phyloP scores from a whole-genome alignment of 1,139 yeast species.

The Debaryomyces subglobosus region DNA sequence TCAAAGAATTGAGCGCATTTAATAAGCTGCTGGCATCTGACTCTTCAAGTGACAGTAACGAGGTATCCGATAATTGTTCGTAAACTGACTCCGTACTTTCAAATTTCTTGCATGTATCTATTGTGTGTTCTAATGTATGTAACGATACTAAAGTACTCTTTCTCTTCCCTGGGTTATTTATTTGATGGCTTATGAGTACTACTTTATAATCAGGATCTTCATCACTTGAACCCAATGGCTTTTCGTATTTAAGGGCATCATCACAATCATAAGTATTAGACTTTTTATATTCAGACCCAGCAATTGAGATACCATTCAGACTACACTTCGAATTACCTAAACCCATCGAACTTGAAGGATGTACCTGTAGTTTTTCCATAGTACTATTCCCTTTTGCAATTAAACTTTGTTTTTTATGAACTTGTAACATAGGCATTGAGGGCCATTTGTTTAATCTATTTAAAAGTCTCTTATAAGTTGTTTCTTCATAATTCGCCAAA shows the following conservation, averaged over 20 bases:
- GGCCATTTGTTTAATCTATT: background rate
- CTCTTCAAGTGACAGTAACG: background rate
- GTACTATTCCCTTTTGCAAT: background rate
- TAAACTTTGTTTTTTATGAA: background rate
- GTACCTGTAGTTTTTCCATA: background rate
- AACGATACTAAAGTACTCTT: background rate
- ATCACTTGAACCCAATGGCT: no score
- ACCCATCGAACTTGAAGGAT: background rate
- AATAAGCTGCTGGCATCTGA: conserved; percentile 4
- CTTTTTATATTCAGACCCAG: background rate
- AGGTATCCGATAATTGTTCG: background rate
- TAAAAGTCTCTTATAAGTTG: background rate
- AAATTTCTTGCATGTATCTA: background rate
- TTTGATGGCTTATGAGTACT: background rate
- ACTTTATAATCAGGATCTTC: background rate
- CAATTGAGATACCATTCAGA: background rate
- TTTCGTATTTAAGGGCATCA: background rate
- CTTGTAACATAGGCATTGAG: background rate
- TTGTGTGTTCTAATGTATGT: background rate
- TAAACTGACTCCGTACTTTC: background rate
- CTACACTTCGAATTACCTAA: background rate
- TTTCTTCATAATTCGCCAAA: background rate
- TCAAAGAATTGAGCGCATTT: conserved; percentile 1
- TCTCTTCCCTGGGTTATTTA: background rate
- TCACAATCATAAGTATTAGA: background rate